Percentiles rank a stretch among this genome's conserved stretches.
These are phyloP conservation scores for Epichloe glyceriae DNA, from an alignment of 2,329 filamentous ascomycete species.

Conservation along the genomic window DNA sequence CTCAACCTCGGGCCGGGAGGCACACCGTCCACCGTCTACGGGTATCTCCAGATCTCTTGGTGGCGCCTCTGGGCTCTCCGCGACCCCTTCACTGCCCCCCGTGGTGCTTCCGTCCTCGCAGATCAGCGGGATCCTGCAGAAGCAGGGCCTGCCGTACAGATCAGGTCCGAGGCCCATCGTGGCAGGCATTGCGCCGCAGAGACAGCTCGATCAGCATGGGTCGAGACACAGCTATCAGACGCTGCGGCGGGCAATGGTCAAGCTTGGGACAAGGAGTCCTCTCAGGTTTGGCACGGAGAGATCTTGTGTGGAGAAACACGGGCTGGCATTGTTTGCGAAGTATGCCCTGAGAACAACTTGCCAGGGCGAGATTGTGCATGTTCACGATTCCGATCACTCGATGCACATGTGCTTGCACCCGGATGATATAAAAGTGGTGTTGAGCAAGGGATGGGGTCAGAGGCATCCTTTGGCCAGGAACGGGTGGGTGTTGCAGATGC, in stretches of 20 bases:
- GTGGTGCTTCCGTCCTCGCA: conserved; percentile 38
- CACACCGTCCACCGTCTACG: conserved; percentile 58
- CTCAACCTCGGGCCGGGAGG: conserved; percentile 68
- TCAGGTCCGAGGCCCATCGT: conserved; percentile 52
- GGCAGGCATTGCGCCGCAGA: conserved; percentile 67
- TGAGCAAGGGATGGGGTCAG: conserved; percentile 71
- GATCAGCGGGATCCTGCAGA: conserved; percentile 41
- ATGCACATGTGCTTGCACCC: conserved; percentile 74
- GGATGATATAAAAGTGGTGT: conserved; percentile 56
- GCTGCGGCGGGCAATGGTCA: conserved; percentile 39
- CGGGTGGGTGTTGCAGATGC: conserved; percentile 46
- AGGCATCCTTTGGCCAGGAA: conserved; percentile 53
- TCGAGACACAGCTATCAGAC: conserved; percentile 38
- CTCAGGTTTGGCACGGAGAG: conserved; percentile 45
- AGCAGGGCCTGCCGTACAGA: conserved; percentile 43
- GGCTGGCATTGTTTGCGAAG: conserved; percentile 58
- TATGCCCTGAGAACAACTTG: conserved; percentile 56
- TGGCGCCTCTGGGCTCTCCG: conserved; percentile 59
- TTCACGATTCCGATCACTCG: conserved; percentile 62
- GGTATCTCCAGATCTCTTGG: conserved; percentile 62
- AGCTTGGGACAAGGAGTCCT: conserved; percentile 33
- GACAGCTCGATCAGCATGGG: conserved; percentile 59
- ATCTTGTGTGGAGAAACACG: conserved; percentile 74
- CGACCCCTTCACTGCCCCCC: conserved; percentile 51
- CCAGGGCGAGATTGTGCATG: conserved; percentile 71